Evolutionary conservation across 352 stramenopile genomes (phyloP), one percentile per base, ranked within the genome.

Genomic region (Saprolegnia diclina): DNA sequence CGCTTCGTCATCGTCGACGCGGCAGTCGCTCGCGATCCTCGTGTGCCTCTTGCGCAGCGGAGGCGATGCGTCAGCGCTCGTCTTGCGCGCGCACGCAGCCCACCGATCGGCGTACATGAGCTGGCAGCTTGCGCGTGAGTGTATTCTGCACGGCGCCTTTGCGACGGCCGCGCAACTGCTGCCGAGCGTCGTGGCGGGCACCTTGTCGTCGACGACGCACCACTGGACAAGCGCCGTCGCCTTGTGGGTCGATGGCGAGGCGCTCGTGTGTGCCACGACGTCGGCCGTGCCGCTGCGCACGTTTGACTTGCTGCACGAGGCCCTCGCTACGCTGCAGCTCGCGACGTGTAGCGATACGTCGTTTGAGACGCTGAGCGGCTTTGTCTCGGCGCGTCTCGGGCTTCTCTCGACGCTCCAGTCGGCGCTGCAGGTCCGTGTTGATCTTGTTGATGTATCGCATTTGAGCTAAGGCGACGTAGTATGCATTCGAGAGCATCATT

Each of bases 111-210:
- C 37, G 29, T 69, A 19, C 13, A 13, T 48, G n/a, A 6, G 24
- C 10, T 69, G 42, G 24, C 9, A 61, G 44, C 13, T 61, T 10
- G 63, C 63, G 10, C 63, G 63, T 5, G 63, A 69, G 52, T 62
- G 44, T 38, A 19, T 69, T 9, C n/a, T 69, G 32, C 63, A 63
- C 26, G 63, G 63, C 13, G 63, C 37, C 3, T 69, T 69, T 55
- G 45, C 19, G 2, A 13, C 42, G 16, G 63, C 63, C 4, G 0
- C 19, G 19, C 5, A 35, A 11, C 19, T 69, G 7, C 26, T 67
- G 13, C n/a, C 37, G 19, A 7, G 1, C 1, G 13, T 67, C 19
- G 1, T 21, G 0, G 38, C 37, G 2, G 6, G 18, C 7, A 54
- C 29, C 24, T 19, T 38, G 11, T 69, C 63, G 5, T 44, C 46